phyloP scores from a whole-genome alignment of 176 grass and related monocot species.

The Puya raimondii region DNA sequence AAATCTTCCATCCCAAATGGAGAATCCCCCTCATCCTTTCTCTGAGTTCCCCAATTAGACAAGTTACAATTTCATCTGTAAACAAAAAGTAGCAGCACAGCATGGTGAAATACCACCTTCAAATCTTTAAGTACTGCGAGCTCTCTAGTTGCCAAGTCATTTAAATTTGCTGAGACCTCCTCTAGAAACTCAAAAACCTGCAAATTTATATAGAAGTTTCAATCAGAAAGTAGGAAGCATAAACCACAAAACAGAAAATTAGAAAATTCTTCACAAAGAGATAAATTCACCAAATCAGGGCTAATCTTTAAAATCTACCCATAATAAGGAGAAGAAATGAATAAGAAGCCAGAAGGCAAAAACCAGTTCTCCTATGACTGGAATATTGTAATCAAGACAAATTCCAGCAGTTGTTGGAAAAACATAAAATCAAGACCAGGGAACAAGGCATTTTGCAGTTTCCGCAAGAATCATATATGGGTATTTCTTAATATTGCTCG shows the following conservation, averaged over 20 bases:
- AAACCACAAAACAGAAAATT: not conserved
- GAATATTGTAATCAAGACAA: not conserved
- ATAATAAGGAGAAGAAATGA: not conserved
- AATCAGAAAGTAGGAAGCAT: not conserved
- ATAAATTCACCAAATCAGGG: constrained; percentile 1
- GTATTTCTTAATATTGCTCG: too few relatives aligned
- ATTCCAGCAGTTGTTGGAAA: not conserved
- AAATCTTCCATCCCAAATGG: constrained; percentile 89
- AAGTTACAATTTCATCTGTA: constrained; percentile 1
- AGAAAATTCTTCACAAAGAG: not conserved
- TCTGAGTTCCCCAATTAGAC: constrained; percentile 32
- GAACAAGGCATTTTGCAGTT: too few relatives aligned
- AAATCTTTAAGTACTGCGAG: constrained; percentile 78
- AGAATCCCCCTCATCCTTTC: constrained; percentile 63
- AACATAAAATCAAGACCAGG: not conserved
- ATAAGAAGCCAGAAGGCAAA: not conserved
- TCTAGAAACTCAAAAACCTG: constrained; percentile 94
- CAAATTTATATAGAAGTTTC: not conserved
- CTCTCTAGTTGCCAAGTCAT: constrained; percentile 55
- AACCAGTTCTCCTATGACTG: not conserved
- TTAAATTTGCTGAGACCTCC: constrained; percentile 71
- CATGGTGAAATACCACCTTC: constrained; percentile 43
- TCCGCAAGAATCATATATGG: too few relatives aligned
- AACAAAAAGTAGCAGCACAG: constrained; percentile 3
- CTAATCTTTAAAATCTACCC: not conserved